Percentiles rank a stretch among this genome's conserved stretches.
These are phyloP conservation scores for Grifola frondosa DNA, from an alignment of 1,284 basidiomycete genomes.

Conservation along the genomic window DNA sequence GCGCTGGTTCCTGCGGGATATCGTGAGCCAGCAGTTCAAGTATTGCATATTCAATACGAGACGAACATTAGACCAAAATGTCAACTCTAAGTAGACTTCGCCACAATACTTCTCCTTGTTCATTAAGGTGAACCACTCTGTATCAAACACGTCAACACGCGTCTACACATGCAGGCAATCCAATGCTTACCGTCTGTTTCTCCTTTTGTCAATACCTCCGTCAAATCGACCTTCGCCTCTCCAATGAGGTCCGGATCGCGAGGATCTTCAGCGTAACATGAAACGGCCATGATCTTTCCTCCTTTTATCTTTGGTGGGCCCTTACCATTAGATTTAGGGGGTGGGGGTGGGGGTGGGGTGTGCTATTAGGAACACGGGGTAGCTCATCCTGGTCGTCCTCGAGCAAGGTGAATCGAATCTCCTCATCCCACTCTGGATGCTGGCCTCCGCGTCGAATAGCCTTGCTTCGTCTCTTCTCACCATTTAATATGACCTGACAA, in stretches of 20 bases:
- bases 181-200: conserved; percentile 86
- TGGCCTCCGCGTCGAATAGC: conserved; percentile 96
- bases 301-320: conserved; percentile 65
- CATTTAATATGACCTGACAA: conserved; percentile 77
- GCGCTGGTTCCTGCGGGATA: conserved; percentile 60
- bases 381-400: conserved; percentile 77
- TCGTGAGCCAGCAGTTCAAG: neutral
- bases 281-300: conserved; percentile 76
- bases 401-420: conserved; percentile 89
- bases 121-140: conserved; percentile 92
- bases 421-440: conserved; percentile 98
- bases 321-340: conserved; percentile 50
- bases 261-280: conserved; percentile 93
- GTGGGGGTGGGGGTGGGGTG: conserved; percentile 60
- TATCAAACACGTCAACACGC: conserved; percentile 3
- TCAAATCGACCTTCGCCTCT: conserved; percentile 84
- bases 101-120: conserved; percentile 92
- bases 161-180: neutral
- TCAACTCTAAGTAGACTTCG: conserved; percentile 92
- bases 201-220: conserved; percentile 89
- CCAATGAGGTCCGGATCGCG: conserved; percentile 97
- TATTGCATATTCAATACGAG: conserved; percentile 29
- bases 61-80: conserved; percentile 93
- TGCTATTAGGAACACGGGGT: conserved; percentile 46
- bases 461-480: conserved; percentile 82